These are phyloP conservation scores for Endogone sp. DNA, from an alignment of 192 early-diverging fungal genomes.

Conservation along the genomic window DNA sequence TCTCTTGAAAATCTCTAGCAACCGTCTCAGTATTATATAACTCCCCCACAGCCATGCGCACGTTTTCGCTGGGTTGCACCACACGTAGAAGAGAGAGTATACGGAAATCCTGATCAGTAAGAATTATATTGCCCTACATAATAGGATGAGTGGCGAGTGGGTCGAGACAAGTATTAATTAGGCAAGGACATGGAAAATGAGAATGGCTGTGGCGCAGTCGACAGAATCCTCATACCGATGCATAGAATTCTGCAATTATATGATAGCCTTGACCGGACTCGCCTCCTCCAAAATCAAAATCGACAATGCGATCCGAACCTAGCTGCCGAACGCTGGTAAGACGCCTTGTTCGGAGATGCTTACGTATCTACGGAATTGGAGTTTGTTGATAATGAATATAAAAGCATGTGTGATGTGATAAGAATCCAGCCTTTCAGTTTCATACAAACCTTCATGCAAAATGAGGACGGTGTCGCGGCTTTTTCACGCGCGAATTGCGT, in stretches of 20 bases:
- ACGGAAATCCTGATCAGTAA: constrained; percentile 83
- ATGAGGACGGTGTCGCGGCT: constrained; percentile 75
- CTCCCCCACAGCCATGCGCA: constrained; percentile 81
- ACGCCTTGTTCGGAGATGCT: constrained; percentile 81
- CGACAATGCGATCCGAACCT: constrained; percentile 88
- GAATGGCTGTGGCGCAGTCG: not conserved
- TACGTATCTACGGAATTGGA: constrained; percentile 61
- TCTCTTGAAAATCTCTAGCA: constrained; percentile 51
- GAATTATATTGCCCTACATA: constrained; percentile 86
- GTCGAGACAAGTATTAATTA: no score
- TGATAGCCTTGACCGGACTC: constrained; percentile 53
- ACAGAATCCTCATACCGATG: constrained; percentile 43
- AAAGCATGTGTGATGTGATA: not conserved
- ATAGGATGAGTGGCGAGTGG: not conserved
- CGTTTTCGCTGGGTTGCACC: constrained; percentile 75
- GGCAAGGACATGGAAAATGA: not conserved
- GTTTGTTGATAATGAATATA: not conserved
- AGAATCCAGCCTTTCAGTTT: no score
- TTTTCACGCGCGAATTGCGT: constrained; percentile 90
- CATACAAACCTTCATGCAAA: constrained; percentile 75
- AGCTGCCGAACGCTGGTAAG: constrained; percentile 78
- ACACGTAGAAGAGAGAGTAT: constrained; percentile 85
- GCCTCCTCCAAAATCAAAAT: constrained; percentile 86
- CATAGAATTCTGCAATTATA: constrained; percentile 75
- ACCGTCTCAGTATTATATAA: constrained; percentile 62